Conservation (phyloP, 495 filamentous ascomycete species). For the Apiosordaria backusii region DNA sequence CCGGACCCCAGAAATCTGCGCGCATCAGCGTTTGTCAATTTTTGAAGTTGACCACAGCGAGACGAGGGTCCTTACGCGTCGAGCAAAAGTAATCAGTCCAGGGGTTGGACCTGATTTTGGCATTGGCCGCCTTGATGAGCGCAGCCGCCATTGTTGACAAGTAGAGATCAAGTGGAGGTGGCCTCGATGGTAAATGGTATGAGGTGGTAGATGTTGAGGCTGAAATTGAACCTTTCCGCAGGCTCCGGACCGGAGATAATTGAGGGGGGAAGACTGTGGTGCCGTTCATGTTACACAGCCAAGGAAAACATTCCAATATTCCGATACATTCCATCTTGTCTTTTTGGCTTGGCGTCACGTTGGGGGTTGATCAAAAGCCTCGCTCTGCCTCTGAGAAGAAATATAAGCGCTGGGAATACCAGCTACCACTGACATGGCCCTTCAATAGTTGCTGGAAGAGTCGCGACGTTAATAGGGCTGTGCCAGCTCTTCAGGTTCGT, state of each 20-base stretch:
- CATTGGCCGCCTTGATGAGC: constrained; percentile 81
- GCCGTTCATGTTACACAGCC: background rate
- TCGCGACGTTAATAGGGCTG: background rate
- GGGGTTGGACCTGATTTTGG: constrained; percentile 87
- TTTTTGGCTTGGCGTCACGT: background rate
- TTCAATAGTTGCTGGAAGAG: background rate
- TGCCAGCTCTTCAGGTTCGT: background rate
- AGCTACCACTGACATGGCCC: no score
- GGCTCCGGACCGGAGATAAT: background rate
- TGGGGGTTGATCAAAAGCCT: background rate
- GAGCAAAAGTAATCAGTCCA: constrained; percentile 86
- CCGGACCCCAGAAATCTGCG: constrained; percentile 95
- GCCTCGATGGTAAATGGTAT: background rate
- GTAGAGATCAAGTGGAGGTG: no score
- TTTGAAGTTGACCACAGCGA: background rate
- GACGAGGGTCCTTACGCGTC: constrained; percentile 93
- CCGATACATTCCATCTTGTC: background rate
- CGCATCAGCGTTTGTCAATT: background rate
- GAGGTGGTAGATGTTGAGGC: background rate
- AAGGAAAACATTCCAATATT: background rate
- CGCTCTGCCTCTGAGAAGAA: no score
- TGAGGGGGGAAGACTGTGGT: background rate
- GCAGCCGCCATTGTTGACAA: constrained; percentile 62
- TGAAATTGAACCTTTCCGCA: background rate
- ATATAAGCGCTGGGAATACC: no score